Conservation (phyloP, 768 basidiomycete genomes). For the Clitopilus passeckerianus region DNA sequence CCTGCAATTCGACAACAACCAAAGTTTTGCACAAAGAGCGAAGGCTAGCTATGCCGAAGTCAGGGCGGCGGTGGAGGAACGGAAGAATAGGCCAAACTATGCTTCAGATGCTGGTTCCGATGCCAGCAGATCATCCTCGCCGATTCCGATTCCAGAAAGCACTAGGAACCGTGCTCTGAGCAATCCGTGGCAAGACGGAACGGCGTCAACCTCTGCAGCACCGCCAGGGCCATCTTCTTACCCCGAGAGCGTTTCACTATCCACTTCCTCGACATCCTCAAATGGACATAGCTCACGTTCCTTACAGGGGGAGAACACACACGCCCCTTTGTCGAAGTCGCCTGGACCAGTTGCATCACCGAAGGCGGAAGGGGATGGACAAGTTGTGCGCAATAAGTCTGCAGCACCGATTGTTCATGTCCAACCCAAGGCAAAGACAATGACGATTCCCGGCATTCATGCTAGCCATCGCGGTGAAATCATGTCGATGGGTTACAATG, state of each 20-base stretch:
- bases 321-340: constrained; percentile 14
- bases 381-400: constrained; percentile 18
- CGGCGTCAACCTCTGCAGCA: constrained; percentile 4
- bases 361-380: constrained; percentile 25
- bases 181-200: constrained; percentile 7
- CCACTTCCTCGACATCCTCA: constrained; percentile 17
- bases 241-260: constrained; percentile 11
- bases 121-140: constrained; percentile 14
- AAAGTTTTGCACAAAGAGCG: constrained; percentile 28
- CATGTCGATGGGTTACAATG: constrained; percentile 79
- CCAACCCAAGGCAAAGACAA: constrained; percentile 74
- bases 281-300: constrained; percentile 7
- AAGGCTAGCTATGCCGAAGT: constrained; percentile 70
- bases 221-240: constrained; percentile 8
- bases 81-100: constrained; percentile 42
- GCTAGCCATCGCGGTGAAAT: constrained; percentile 81
- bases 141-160: constrained; percentile 15
- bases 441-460: constrained; percentile 88
- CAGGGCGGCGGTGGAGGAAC: constrained; percentile 68
- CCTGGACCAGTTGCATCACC: constrained; percentile 30
- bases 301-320: constrained; percentile 2
- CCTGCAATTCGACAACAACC: constrained; percentile 23
- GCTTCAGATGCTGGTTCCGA: constrained; percentile 14
- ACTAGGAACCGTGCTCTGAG: constrained; percentile 11
- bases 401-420: constrained; percentile 51